These are phyloP conservation scores for Chlamydomonas sphaeroides DNA, from an alignment of 139 green algal genomes.

Conservation along the genomic window DNA sequence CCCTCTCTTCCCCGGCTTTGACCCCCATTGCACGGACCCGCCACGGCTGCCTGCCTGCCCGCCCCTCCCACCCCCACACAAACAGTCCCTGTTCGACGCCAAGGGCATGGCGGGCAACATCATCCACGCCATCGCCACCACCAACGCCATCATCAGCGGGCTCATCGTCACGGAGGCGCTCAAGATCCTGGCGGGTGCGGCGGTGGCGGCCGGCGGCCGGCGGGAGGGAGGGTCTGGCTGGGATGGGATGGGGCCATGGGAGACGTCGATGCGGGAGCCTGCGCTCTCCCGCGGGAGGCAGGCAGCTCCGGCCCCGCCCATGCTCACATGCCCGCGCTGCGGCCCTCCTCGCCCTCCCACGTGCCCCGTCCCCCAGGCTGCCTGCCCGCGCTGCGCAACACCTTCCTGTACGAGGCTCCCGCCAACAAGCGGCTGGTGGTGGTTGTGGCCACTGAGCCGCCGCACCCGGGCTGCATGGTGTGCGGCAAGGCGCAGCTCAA, in stretches of 20 bases:
- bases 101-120: conserved; percentile 99
- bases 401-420: conserved; percentile 61
- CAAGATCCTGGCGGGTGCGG: conserved; percentile 88
- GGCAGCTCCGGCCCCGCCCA: too few relatives aligned
- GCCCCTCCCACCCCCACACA: neutral
- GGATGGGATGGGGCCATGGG: too few relatives aligned
- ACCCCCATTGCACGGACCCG: too few relatives aligned
- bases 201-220: too few relatives aligned
- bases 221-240: too few relatives aligned
- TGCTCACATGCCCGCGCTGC: neutral
- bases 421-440: conserved; percentile 49
- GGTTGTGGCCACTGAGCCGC: conserved; percentile 1
- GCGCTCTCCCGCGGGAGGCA: too few relatives aligned
- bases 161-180: conserved; percentile 92
- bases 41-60: too few relatives aligned
- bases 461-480: conserved; percentile 77
- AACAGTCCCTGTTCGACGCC: conserved; percentile 83
- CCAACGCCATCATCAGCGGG: conserved; percentile 95
- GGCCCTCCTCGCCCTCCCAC: neutral
- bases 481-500: conserved; percentile 77
- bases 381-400: conserved; percentile 33
- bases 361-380: conserved; percentile 9
- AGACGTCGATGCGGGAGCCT: too few relatives aligned
- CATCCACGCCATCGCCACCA: conserved; percentile 99
- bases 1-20: neutral